These are phyloP conservation scores for Huntiella abstrusa DNA, from an alignment of 2,329 filamentous ascomycete species.

Conservation along the genomic window DNA sequence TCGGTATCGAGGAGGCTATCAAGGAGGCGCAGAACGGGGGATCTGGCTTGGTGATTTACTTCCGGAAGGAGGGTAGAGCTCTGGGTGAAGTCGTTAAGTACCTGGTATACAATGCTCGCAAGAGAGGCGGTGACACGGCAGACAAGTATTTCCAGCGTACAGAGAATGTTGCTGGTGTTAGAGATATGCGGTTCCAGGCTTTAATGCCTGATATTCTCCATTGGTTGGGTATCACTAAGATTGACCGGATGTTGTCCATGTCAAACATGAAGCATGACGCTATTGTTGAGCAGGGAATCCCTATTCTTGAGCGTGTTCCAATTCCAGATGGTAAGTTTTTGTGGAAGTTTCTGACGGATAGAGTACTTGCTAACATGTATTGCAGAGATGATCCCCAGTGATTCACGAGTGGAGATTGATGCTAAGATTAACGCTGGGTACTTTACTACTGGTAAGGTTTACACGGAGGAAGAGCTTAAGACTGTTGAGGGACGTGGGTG, in stretches of 20 bases:
- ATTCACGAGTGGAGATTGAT: slow-evolving; percentile 95
- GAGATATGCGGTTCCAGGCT: slow-evolving; percentile 93
- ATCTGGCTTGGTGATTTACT: slow-evolving; percentile 92
- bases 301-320: slow-evolving; percentile 10
- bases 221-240: slow-evolving; percentile 97
- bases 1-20: slow-evolving; percentile 91
- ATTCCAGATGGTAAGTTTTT: slow-evolving; percentile 10
- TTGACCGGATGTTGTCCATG: slow-evolving; percentile 97
- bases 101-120: slow-evolving; percentile 61
- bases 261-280: slow-evolving; percentile 76
- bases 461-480: slow-evolving; percentile 70
- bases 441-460: slow-evolving; percentile 75
- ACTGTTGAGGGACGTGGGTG: slow-evolving; percentile 79
- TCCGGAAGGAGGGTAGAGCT: slow-evolving; percentile 90
- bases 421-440: slow-evolving; percentile 86
- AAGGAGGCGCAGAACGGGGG: slow-evolving; percentile 91
- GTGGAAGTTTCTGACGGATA: not conserved
- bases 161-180: slow-evolving; percentile 95
- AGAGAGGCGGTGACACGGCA: slow-evolving; percentile 59
- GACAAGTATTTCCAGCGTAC: slow-evolving; percentile 93
- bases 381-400: slow-evolving; percentile 80
- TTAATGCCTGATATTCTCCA: slow-evolving; percentile 96
- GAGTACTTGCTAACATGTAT: not conserved
- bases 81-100: slow-evolving; percentile 93
- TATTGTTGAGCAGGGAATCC: slow-evolving; percentile 54